phyloP scores from a whole-genome alignment of 2,329 filamentous ascomycete genomes.

The Colletotrichum acutatum region DNA sequence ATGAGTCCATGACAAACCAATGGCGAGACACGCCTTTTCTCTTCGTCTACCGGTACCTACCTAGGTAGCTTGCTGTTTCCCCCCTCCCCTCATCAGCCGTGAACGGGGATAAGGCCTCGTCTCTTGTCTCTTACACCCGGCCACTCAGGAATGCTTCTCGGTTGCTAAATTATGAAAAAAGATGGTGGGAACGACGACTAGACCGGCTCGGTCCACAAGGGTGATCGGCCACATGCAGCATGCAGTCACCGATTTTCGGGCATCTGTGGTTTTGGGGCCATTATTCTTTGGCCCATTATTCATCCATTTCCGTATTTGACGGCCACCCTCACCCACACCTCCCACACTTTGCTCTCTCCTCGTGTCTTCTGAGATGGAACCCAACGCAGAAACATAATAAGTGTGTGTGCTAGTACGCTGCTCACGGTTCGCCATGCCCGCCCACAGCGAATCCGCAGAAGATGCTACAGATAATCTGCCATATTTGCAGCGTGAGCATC shows the following conservation, averaged over 20 bases:
- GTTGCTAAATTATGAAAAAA: conserved; percentile 10
- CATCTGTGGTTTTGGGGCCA: not conserved
- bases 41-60: not conserved
- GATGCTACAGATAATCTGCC: not conserved
- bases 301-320: conserved; percentile 28
- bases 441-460: not conserved
- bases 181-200: conserved; percentile 26
- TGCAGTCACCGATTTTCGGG: conserved; percentile 31
- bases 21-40: conserved; percentile 13
- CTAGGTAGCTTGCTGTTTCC: not conserved
- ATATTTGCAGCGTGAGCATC: conserved; percentile 20
- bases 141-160: conserved; percentile 7
- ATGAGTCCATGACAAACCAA: conserved; percentile 23
- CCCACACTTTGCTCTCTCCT: not conserved
- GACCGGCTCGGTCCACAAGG: conserved; percentile 13
- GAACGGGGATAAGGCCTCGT: conserved; percentile 29
- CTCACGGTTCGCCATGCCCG: conserved; percentile 12
- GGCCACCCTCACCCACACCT: not conserved
- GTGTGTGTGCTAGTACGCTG: not conserved
- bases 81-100: conserved; percentile 22
- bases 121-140: conserved; percentile 11
- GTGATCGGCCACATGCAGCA: conserved; percentile 31
- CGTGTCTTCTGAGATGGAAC: conserved; percentile 1
- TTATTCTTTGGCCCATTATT: conserved; percentile 16
- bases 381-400: not conserved